phyloP scores from a whole-genome alignment of 257 asterid genomes.

The Forsythia suspensa region DNA sequence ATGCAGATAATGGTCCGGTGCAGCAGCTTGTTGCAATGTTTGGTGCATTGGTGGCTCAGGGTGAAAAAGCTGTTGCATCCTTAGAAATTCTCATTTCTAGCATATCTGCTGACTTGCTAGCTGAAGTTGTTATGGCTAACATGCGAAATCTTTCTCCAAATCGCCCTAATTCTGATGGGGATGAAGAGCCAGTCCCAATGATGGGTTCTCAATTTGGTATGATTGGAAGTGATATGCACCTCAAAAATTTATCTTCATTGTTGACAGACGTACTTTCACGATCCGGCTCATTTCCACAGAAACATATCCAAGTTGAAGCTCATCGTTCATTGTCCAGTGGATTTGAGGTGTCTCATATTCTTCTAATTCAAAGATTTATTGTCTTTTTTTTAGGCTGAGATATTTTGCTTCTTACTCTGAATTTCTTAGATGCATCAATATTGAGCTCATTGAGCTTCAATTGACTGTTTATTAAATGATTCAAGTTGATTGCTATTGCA shows the following conservation, averaged over 20 bases:
- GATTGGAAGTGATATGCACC: constrained; percentile 51
- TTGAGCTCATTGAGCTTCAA: background rate
- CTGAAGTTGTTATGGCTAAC: constrained; percentile 93
- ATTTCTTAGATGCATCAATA: constrained; percentile 4
- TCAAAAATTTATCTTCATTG: constrained; percentile 62
- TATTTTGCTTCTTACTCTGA: constrained; percentile 10
- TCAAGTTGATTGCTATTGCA: constrained; percentile 35
- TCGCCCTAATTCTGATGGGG: constrained; percentile 53
- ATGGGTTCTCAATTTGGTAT: constrained; percentile 40
- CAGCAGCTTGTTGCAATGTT: constrained; percentile 98
- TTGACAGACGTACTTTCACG: constrained; percentile 54
- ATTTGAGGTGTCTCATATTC: constrained; percentile 55
- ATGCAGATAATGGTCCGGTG: constrained; percentile 75
- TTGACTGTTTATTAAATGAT: constrained; percentile 15
- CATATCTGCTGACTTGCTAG: constrained; percentile 93
- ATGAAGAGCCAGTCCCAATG: constrained; percentile 43
- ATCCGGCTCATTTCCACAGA: constrained; percentile 38
- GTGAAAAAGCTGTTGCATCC: constrained; percentile 79
- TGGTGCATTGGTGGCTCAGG: constrained; percentile 90
- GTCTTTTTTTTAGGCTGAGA: constrained; percentile 13
- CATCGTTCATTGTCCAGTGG: constrained; percentile 37
- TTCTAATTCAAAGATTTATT: constrained; percentile 12
- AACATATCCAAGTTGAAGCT: constrained; percentile 39
- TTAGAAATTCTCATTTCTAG: constrained; percentile 92
- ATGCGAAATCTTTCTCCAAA: constrained; percentile 71